phyloP scores from a whole-genome alignment of 2,329 filamentous ascomycete genomes.

The Penicillium psychrosexuale region DNA sequence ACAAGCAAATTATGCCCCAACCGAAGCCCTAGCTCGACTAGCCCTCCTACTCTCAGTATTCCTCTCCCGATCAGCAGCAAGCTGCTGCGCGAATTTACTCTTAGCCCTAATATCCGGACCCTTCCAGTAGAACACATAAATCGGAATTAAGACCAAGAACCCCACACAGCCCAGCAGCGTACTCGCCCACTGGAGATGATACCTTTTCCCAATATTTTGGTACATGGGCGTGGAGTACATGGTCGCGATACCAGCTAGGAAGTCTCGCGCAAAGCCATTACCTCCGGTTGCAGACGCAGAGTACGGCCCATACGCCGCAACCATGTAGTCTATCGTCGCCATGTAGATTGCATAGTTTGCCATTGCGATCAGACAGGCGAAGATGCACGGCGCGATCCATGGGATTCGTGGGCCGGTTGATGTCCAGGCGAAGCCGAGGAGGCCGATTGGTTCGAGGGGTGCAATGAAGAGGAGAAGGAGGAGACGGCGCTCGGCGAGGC shows the following conservation, averaged over 20 bases:
- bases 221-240: constrained; percentile 66
- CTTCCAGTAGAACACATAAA: constrained; percentile 57
- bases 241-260: constrained; percentile 69
- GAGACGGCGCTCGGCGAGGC: constrained; percentile 62
- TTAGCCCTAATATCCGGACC: constrained; percentile 51
- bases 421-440: constrained; percentile 69
- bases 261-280: constrained; percentile 71
- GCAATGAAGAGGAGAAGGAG: constrained; percentile 62
- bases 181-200: constrained; percentile 53
- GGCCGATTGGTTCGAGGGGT: constrained; percentile 52
- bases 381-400: constrained; percentile 68
- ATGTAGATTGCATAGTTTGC: constrained; percentile 74
- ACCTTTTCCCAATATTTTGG: constrained; percentile 43
- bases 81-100: constrained; percentile 24
- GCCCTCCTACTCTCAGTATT: constrained; percentile 11
- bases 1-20: constrained; percentile 1
- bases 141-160: constrained; percentile 51
- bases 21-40: constrained; percentile 7
- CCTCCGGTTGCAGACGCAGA: constrained; percentile 72
- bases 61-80: constrained; percentile 19
- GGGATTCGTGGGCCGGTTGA: constrained; percentile 60
- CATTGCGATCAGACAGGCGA: constrained; percentile 64
- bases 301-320: constrained; percentile 70
- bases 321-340: constrained; percentile 75
- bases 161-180: constrained; percentile 53